Percentiles rank a stretch among this genome's conserved stretches.
Evolutionary conservation across 2,329 filamentous ascomycete species (phyloP).

Genomic region (Fusarium annulatum): DNA sequence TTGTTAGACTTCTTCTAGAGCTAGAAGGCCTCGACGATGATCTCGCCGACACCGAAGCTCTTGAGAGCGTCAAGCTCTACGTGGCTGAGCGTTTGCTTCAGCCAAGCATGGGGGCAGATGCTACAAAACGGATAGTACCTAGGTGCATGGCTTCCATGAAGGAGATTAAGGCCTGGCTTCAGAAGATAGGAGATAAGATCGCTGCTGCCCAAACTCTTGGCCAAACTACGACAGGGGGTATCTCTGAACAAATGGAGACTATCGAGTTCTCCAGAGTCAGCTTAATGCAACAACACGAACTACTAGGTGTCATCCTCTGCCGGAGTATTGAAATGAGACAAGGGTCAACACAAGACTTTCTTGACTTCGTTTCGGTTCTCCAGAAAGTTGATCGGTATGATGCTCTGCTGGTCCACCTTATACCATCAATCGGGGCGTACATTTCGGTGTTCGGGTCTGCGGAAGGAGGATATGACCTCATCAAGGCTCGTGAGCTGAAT

Average conservation of each 20-base stretch:
- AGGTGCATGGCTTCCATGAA: slow-evolving; percentile 82
- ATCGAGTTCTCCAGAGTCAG: slow-evolving; percentile 84
- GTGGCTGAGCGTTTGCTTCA: slow-evolving; percentile 50
- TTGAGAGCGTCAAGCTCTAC: slow-evolving; percentile 51
- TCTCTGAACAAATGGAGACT: slow-evolving; percentile 76
- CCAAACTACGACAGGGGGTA: slow-evolving; percentile 57
- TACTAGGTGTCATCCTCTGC: slow-evolving; percentile 81
- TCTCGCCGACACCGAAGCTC: slow-evolving; percentile 53
- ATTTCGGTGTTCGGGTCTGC: slow-evolving; percentile 83
- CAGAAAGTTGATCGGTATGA: slow-evolving; percentile 83
- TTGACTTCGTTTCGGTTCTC: slow-evolving; percentile 73
- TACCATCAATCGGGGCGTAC: slow-evolving; percentile 81
- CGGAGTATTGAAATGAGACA: slow-evolving; percentile 82
- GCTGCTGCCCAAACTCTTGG: slow-evolving; percentile 81
- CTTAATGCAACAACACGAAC: slow-evolving; percentile 89
- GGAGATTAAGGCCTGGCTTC: slow-evolving; percentile 80
- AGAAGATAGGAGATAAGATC: slow-evolving; percentile 78
- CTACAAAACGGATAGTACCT: slow-evolving; percentile 72
- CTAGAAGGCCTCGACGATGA: slow-evolving; percentile 68
- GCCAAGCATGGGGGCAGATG: slow-evolving; percentile 47
- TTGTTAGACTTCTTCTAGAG: slow-evolving; percentile 81
- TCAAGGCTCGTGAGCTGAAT: slow-evolving; percentile 77
- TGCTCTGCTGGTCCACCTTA: slow-evolving; percentile 77
- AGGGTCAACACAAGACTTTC: slow-evolving; percentile 77
- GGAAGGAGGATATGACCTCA: slow-evolving; percentile 74